Conservation (phyloP, 2,329 filamentous ascomycete genomes). For the Calonectria hongkongensis region DNA sequence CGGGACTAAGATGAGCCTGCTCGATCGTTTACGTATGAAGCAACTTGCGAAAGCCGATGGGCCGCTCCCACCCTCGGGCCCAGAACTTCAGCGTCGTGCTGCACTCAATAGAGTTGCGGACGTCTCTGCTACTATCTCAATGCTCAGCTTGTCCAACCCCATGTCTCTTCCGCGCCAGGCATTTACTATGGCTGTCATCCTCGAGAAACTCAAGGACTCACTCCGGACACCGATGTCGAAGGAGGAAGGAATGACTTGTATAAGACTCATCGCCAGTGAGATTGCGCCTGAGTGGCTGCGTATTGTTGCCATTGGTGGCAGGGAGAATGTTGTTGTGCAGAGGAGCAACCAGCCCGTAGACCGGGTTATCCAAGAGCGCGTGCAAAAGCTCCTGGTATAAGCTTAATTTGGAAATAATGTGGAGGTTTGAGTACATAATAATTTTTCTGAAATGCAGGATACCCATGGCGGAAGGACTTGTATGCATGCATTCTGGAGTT, state of each 20-base stretch:
- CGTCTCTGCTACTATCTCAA: constrained; percentile 79
- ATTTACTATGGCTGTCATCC: constrained; percentile 78
- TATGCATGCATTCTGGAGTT: constrained; percentile 37
- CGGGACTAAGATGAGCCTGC: constrained; percentile 77
- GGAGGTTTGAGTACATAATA: constrained; percentile 20
- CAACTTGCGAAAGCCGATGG: constrained; percentile 75
- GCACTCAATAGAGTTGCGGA: constrained; percentile 82
- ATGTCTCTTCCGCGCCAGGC: constrained; percentile 73
- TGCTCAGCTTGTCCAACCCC: constrained; percentile 75
- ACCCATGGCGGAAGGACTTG: constrained; percentile 40
- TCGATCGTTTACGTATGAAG: constrained; percentile 86
- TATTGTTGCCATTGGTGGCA: constrained; percentile 70
- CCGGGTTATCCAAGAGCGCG: constrained; percentile 61
- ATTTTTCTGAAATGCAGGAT: constrained; percentile 37
- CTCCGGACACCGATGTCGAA: constrained; percentile 72
- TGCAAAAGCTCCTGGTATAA: constrained; percentile 58
- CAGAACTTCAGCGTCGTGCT: constrained; percentile 76
- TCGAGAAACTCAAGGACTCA: constrained; percentile 81
- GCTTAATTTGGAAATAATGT: neutral
- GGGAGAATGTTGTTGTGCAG: constrained; percentile 76
- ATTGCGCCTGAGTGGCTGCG: constrained; percentile 75
- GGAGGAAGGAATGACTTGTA: constrained; percentile 71
- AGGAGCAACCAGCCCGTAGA: constrained; percentile 64
- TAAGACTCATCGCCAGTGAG: constrained; percentile 72
- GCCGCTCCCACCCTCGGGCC: constrained; percentile 72